Evolutionary conservation across 1,284 basidiomycete species (phyloP), one percentile per base, ranked within the genome.

Genomic region (Melanopsichium pennsylvanicum): DNA sequence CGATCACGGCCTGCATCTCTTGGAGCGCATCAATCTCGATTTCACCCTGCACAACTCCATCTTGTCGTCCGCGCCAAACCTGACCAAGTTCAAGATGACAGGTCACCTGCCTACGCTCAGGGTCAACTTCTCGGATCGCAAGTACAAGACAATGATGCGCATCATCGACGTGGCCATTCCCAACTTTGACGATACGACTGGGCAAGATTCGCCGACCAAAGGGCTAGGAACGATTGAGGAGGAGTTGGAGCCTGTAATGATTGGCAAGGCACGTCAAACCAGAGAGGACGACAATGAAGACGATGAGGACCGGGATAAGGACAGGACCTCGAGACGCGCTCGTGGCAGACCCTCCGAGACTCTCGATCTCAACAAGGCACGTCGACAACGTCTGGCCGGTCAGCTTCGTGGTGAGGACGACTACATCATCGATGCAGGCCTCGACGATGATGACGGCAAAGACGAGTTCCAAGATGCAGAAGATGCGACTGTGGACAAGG

Each of bases 21-120:
- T 99, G 27, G 97, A 98, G 82, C 88, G 93, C 38, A 93, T 94
- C 81, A 96, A 89, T 82, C 88, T 99, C 78, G 88, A 91, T 63
- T 88, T 99, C 51, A 87, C 89, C 66, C 87, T 97, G 16, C 92
- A 97, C 74, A 96, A 90, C 78, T 97, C 93, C 2, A 99, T 99
- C 71, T 88, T 97, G 26, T 89, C 92, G 0, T 89, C 88, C 52
- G 92, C 89, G 5, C 86, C 90, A 32, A 94, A 87, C 67, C 85
- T 98, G 37, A 88, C 94, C 8, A 87, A 90, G 36, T 90, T 97
- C 86, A 98, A 96, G 82, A 86, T 98, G 48, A 88, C 91, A 2
- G 96, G 95, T 10, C 90, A 90, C 62, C 83, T 99, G 50, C 95
- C 96, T 1, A 88, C 87, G 36, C 85, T 99, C 6, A 89, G 91